These are phyloP conservation scores for Phoenix roebelenii DNA, from an alignment of 176 grass and related monocot species.

Conservation along the genomic window DNA sequence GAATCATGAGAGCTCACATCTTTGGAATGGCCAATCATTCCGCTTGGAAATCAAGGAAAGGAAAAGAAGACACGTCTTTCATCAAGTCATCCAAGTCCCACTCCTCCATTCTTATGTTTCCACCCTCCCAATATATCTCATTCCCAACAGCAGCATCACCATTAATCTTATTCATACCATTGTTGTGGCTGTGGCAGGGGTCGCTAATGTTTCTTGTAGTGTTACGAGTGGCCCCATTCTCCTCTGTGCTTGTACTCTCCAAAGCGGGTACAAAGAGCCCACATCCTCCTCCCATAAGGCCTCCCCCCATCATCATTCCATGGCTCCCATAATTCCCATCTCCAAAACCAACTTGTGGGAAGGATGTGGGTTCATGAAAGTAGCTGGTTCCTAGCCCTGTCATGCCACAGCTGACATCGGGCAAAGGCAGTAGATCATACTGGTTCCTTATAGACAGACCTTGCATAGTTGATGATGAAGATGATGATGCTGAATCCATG, in stretches of 20 bases:
- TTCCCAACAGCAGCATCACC: conserved; percentile 1
- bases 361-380: conserved; percentile 30
- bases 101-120: conserved; percentile 52
- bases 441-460: conserved; percentile 12
- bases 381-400: conserved; percentile 8
- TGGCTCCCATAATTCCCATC: conserved; percentile 28
- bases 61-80: conserved; percentile 85
- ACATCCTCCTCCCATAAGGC: conserved; percentile 22
- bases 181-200: conserved; percentile 5
- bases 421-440: conserved; percentile 60
- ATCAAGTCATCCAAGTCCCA: conserved; percentile 99
- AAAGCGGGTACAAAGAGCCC: conserved; percentile 45
- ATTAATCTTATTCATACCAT: conserved; percentile 23
- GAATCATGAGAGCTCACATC: background rate
- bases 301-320: conserved; percentile 28
- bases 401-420: conserved; percentile 23
- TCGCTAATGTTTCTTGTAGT: conserved; percentile 3
- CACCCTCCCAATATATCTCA: conserved; percentile 40
- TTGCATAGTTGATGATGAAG: conserved; percentile 46
- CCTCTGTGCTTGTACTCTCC: conserved; percentile 34
- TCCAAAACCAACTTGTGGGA: conserved; percentile 10
- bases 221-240: conserved; percentile 15
- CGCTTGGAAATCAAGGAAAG: conserved; percentile 99
- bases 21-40: conserved; percentile 60
- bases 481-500: conserved; percentile 50